phyloP scores from a whole-genome alignment of 495 filamentous ascomycete genomes.

The Mytilinidion resinicola region DNA sequence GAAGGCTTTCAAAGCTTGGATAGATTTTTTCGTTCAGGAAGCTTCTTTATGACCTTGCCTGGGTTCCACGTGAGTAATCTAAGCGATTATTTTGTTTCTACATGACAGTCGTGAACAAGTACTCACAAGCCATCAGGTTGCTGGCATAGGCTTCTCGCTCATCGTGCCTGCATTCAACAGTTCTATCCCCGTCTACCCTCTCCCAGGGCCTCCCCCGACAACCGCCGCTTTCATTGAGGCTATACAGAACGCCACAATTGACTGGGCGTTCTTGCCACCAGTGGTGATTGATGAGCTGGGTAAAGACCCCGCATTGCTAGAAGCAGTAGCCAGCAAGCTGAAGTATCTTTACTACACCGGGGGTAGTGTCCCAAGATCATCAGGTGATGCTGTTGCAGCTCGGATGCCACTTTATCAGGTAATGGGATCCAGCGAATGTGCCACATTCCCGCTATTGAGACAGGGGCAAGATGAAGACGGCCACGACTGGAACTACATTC shows the following conservation, averaged over 20 bases:
- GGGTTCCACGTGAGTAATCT: not conserved
- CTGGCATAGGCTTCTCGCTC: not conserved
- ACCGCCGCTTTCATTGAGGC: not conserved
- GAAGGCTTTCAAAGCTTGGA: not conserved
- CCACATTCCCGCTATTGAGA: not conserved
- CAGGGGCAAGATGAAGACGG: not conserved
- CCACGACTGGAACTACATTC: slow-evolving; percentile 4
- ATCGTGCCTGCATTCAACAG: not conserved
- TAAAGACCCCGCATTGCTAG: not conserved
- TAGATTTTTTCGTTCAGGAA: not conserved
- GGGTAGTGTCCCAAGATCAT: not conserved
- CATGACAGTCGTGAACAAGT: no score
- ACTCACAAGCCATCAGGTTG: not conserved
- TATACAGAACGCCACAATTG: not conserved
- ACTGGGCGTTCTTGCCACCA: not conserved
- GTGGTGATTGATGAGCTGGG: not conserved
- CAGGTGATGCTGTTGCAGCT: not conserved
- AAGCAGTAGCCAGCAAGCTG: not conserved
- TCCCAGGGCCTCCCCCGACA: not conserved
- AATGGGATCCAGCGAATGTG: not conserved
- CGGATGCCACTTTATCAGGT: not conserved
- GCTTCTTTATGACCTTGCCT: slow-evolving; percentile 2
- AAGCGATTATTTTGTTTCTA: no score
- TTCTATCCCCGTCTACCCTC: not conserved
- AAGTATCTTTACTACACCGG: not conserved